Conservation (phyloP, 2,329 filamentous ascomycete genomes). For the Aspergillus ochraceus region DNA sequence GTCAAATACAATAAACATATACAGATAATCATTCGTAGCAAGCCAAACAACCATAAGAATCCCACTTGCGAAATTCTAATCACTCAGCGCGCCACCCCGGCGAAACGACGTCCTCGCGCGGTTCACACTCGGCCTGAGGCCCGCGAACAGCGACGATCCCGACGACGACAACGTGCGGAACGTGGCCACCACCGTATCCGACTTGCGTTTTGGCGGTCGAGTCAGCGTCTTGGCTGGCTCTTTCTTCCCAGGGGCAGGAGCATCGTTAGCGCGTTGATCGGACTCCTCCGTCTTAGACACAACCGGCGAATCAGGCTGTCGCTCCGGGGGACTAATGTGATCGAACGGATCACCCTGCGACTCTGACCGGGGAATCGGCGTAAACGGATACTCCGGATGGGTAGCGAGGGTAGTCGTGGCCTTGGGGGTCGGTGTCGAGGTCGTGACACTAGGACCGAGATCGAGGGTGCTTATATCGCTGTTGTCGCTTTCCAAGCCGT, state of each 20-base stretch:
- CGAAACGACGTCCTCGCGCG: conserved; percentile 7
- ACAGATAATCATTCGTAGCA: not conserved
- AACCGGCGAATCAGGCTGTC: not conserved
- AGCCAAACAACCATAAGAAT: not conserved
- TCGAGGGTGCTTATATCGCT: conserved; percentile 30
- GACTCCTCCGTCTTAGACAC: not conserved
- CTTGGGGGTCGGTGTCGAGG: not conserved
- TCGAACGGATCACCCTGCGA: not conserved
- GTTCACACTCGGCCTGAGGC: not conserved
- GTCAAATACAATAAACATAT: not conserved
- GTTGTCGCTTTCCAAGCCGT: conserved; percentile 8
- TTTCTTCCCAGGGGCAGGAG: not conserved
- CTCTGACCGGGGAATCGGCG: not conserved
- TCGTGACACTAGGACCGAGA: conserved; percentile 20
- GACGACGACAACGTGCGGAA: not conserved
- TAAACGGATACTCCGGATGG: not conserved
- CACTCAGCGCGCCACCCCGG: not conserved
- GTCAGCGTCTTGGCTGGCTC: not conserved
- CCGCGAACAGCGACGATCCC: not conserved
- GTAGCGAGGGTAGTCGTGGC: not conserved
- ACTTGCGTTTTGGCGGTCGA: not conserved
- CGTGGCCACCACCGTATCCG: not conserved
- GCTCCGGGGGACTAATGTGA: not conserved
- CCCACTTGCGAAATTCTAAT: not conserved
- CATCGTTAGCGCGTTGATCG: not conserved